Evolutionary conservation across 1,284 basidiomycete genomes (phyloP).

Genomic region (Austroboletus rostrupii): DNA sequence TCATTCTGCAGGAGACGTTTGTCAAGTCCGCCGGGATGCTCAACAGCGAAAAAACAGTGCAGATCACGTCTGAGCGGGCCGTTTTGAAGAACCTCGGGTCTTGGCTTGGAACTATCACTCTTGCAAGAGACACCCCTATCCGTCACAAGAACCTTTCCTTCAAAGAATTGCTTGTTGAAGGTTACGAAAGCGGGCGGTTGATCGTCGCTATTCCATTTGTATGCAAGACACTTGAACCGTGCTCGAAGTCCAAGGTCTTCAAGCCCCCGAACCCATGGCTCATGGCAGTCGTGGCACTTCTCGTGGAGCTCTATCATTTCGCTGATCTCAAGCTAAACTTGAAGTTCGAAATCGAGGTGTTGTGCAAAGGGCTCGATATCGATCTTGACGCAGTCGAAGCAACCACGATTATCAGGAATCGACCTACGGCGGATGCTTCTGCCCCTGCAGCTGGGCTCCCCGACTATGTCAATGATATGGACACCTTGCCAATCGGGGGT

Average conservation of each 20-base stretch:
- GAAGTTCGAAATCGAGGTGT: constrained; percentile 98
- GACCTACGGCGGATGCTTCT: constrained; percentile 50
- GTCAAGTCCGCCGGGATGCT: constrained; percentile 82
- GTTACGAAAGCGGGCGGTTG: constrained; percentile 88
- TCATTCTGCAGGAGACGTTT: constrained; percentile 92
- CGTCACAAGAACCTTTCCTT: constrained; percentile 91
- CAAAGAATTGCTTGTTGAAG: constrained; percentile 95
- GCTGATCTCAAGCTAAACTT: constrained; percentile 96
- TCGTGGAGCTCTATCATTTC: constrained; percentile 95
- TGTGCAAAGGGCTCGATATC: constrained; percentile 90
- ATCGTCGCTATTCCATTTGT: constrained; percentile 98
- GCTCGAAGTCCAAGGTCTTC: constrained; percentile 88
- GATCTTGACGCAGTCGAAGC: constrained; percentile 87
- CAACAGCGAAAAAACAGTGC: constrained; percentile 89
- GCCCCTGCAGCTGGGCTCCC: constrained; percentile 55
- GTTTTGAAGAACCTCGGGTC: constrained; percentile 92
- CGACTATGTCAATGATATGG: constrained; percentile 70
- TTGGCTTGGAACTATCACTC: constrained; percentile 93
- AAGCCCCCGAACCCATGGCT: constrained; percentile 97
- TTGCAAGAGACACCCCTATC: constrained; percentile 91
- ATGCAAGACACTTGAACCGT: constrained; percentile 94
- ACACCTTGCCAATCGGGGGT: constrained; percentile 64
- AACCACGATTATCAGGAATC: constrained; percentile 75
- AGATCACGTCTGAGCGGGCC: constrained; percentile 80
- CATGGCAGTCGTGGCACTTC: constrained; percentile 88